phyloP scores from a whole-genome alignment of 108 stramenopile species.

The Cyclotella choctawhatcheeana region DNA sequence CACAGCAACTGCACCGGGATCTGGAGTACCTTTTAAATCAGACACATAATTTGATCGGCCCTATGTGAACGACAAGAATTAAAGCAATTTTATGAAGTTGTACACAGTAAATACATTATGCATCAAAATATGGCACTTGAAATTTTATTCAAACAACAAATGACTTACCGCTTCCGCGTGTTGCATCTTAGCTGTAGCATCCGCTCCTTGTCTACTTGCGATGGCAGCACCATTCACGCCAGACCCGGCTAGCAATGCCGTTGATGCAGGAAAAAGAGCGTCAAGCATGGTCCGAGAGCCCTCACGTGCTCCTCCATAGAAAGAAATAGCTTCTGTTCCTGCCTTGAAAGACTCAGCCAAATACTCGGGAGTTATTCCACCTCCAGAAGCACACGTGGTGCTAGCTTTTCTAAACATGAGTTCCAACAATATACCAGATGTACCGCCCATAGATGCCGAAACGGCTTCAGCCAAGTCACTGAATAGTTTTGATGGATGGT shows the following conservation, averaged over 20 bases:
- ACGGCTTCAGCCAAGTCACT: slow-evolving; percentile 79
- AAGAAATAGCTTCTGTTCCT: slow-evolving; percentile 87
- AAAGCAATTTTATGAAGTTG: too few species aligned
- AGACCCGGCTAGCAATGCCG: slow-evolving; percentile 35
- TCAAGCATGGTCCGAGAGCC: slow-evolving; percentile 98
- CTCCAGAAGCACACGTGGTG: slow-evolving; percentile 49
- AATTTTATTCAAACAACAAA: too few species aligned
- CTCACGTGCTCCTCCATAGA: slow-evolving; percentile 92
- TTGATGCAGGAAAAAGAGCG: slow-evolving; percentile 87
- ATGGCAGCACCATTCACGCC: slow-evolving; percentile 58
- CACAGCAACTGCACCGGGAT: slow-evolving; percentile 97
- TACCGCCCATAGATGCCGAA: slow-evolving; percentile 94
- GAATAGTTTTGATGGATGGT: slow-evolving; percentile 71
- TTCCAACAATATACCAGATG: slow-evolving; percentile 93
- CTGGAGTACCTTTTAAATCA: slow-evolving; percentile 87
- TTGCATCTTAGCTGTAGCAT: slow-evolving; percentile 87
- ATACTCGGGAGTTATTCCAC: slow-evolving; percentile 51
- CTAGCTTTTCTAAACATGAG: slow-evolving; percentile 90
- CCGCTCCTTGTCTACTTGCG: slow-evolving; percentile 85
- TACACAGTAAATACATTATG: too few species aligned
- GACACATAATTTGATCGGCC: slow-evolving; percentile 95
- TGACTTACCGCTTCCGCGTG: slow-evolving; percentile 85
- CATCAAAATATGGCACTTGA: too few species aligned
- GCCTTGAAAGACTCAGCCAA: slow-evolving; percentile 77
- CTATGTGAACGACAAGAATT: too few species aligned